Evolutionary conservation across 2,329 filamentous ascomycete genomes (phyloP).

Genomic region (Colletotrichum sp.): DNA sequence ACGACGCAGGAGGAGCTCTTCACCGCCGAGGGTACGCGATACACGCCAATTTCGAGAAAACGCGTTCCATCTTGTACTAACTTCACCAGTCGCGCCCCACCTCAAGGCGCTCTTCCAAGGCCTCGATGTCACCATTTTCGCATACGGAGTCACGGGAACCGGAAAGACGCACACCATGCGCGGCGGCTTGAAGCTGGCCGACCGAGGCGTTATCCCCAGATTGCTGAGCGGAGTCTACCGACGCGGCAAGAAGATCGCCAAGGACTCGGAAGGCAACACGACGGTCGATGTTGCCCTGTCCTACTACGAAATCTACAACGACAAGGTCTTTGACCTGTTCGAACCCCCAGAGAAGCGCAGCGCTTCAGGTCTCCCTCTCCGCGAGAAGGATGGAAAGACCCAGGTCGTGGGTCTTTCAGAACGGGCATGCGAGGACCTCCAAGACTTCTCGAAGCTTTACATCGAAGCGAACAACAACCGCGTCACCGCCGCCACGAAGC

Average conservation of each 20-base stretch:
- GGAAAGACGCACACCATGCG: conserved; percentile 98
- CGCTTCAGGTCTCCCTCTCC: conserved; percentile 77
- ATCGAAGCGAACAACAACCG: conserved; percentile 92
- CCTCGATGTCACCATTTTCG: conserved; percentile 87
- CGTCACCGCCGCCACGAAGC: conserved; percentile 87
- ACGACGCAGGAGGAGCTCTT: conserved; percentile 88
- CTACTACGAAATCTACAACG: conserved; percentile 98
- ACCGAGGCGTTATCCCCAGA: conserved; percentile 86
- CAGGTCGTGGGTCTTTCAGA: conserved; percentile 87
- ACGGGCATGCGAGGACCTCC: conserved; percentile 79
- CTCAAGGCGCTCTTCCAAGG: conserved; percentile 92
- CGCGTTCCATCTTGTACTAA: neutral
- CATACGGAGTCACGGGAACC: conserved; percentile 91
- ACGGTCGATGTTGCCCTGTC: conserved; percentile 78
- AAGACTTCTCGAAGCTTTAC: conserved; percentile 89
- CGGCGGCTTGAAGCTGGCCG: conserved; percentile 83
- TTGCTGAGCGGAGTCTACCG: conserved; percentile 86
- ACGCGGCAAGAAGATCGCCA: conserved; percentile 81
- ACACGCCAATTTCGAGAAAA: conserved; percentile 6
- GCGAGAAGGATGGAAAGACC: conserved; percentile 87
- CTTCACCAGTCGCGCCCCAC: conserved; percentile 75
- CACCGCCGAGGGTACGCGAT: conserved; percentile 77
- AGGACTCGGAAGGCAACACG: conserved; percentile 75
- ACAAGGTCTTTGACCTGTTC: conserved; percentile 91
- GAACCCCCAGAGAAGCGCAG: conserved; percentile 88